Evolutionary conservation across 148 eudicot genomes (phyloP).

Genomic region (Chenopodium quinoa): DNA sequence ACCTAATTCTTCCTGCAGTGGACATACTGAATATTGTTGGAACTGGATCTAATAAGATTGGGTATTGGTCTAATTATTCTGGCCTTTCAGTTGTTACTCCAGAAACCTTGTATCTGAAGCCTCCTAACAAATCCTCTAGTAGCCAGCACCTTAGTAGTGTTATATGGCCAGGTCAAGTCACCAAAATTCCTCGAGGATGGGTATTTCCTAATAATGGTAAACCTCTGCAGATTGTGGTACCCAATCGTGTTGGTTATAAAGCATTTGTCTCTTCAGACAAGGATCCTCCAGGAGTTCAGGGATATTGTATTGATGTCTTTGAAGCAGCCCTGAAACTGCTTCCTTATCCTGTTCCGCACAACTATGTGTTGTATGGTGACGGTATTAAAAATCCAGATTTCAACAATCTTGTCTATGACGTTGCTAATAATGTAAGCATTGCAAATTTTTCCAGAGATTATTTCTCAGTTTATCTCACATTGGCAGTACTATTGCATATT

Average conservation of each 20-base stretch:
- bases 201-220: conserved; percentile 86
- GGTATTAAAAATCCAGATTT: conserved; percentile 63
- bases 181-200: conserved; percentile 76
- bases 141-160: conserved; percentile 53
- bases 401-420: conserved; percentile 50
- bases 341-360: conserved; percentile 80
- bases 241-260: conserved; percentile 60
- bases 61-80: conserved; percentile 81
- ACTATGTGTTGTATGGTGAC: conserved; percentile 62
- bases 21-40: conserved; percentile 75
- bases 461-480: background rate
- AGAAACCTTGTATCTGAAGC: conserved; percentile 47
- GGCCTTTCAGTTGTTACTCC: conserved; percentile 72
- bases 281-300: conserved; percentile 60
- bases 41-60: conserved; percentile 57
- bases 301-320: conserved; percentile 88
- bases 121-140: conserved; percentile 42
- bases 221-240: conserved; percentile 73
- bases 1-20: conserved; percentile 57
- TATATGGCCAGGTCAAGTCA: conserved; percentile 87
- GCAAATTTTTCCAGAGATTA: background rate
- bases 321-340: conserved; percentile 78
- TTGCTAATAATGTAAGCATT: conserved; percentile 62
- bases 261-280: conserved; percentile 54
- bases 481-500: background rate